A percentile compares a stretch with the other conserved stretches of the same genome.
phyloP scores from a whole-genome alignment of 768 basidiomycete genomes.

The Hericium erinaceus region DNA sequence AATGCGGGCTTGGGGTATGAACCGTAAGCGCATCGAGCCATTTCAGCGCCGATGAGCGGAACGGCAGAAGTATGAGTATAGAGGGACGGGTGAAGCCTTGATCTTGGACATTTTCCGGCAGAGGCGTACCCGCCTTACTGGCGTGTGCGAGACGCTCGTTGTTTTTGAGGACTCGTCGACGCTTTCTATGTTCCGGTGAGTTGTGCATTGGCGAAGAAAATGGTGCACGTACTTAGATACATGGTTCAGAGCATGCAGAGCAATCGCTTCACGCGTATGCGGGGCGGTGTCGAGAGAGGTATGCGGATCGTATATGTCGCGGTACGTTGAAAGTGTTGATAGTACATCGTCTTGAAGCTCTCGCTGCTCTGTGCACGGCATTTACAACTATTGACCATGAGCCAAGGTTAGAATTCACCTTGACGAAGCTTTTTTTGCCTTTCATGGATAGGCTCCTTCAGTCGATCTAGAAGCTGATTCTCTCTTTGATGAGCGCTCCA shows the following conservation, averaged over 20 bases:
- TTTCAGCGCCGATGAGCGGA: slow-evolving; percentile 77
- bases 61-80: slow-evolving; percentile 83
- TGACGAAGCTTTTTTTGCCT: slow-evolving; percentile 43
- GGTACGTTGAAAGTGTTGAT: slow-evolving; percentile 53
- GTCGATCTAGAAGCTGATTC: slow-evolving; percentile 17
- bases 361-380: slow-evolving; percentile 30
- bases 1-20: slow-evolving; percentile 61
- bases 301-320: slow-evolving; percentile 70
- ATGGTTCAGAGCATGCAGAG: slow-evolving; percentile 84
- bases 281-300: slow-evolving; percentile 57
- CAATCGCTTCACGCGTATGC: slow-evolving; percentile 53
- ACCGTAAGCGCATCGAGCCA: slow-evolving; percentile 77
- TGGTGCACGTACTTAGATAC: slow-evolving; percentile 57
- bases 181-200: slow-evolving; percentile 54
- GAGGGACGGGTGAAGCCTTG: slow-evolving; percentile 98
- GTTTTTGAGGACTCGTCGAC: slow-evolving; percentile 82
- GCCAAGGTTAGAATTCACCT: slow-evolving; percentile 29
- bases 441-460: slow-evolving; percentile 45
- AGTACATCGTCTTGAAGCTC: slow-evolving; percentile 60
- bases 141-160: slow-evolving; percentile 84
- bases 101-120: slow-evolving; percentile 77
- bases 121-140: slow-evolving; percentile 42
- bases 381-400: not conserved
- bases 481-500: not conserved
- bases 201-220: not conserved